phyloP scores from a whole-genome alignment of 257 asterid species.

The Fraxinus americana region DNA sequence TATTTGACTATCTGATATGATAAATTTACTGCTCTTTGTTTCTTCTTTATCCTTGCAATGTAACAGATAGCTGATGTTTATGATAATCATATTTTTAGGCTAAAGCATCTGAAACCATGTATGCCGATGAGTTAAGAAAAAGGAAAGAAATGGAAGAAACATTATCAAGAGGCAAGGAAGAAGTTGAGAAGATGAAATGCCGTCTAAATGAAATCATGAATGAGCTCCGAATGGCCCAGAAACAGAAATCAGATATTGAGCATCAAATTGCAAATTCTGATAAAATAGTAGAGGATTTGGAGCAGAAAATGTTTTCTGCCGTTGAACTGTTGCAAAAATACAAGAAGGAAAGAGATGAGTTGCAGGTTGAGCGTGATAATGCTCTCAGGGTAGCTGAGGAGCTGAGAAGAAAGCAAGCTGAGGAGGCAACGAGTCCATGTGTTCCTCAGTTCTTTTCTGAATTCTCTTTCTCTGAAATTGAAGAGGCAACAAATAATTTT shows the following conservation, averaged over 20 bases:
- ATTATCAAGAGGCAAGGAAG: constrained; percentile 53
- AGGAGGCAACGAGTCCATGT: constrained; percentile 54
- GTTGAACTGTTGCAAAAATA: constrained; percentile 75
- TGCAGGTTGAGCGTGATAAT: constrained; percentile 68
- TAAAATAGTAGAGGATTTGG: constrained; percentile 61
- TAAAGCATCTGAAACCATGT: constrained; percentile 54
- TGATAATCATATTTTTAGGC: constrained; percentile 43
- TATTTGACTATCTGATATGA: not conserved
- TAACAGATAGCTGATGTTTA: constrained; percentile 17
- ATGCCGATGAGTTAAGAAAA: constrained; percentile 54
- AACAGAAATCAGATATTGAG: constrained; percentile 58
- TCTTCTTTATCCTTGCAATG: not conserved
- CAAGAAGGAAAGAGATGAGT: constrained; percentile 76
- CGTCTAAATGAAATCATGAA: constrained; percentile 46
- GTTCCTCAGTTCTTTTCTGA: constrained; percentile 61
- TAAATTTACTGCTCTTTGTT: not conserved
- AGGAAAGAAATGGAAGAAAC: constrained; percentile 76
- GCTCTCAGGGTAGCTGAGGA: constrained; percentile 66
- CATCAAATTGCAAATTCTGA: constrained; percentile 57
- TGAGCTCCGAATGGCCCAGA: constrained; percentile 54
- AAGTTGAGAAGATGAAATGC: constrained; percentile 51
- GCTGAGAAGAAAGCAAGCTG: constrained; percentile 52
- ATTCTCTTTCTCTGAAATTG: constrained; percentile 69
- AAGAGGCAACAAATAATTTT: constrained; percentile 71
- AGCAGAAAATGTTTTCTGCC: constrained; percentile 75